Base-by-base conservation (phyloP, 208 protist genomes). In the Borovskyia barvae region DNA sequence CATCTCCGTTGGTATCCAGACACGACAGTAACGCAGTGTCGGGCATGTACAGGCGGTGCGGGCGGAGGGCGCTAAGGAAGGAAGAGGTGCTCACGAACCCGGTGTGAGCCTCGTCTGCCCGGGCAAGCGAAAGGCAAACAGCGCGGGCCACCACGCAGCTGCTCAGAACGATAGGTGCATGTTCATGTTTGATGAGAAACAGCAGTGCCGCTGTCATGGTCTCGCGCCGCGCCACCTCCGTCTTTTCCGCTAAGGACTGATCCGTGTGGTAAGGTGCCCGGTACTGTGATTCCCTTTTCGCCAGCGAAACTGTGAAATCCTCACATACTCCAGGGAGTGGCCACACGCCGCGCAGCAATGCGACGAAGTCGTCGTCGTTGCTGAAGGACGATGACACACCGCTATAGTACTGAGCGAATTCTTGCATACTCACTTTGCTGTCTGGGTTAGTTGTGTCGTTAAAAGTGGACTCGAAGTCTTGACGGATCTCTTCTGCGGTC, bases 321-420 rank as follows among this genome's bases (percentile, higher is more conserved):
- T 41, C 39, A 14, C 59, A 22, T 28, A 71, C 70, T 6, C 67
- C 69, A 1, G 58, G 65, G 37, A 84, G 11, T 32, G 65, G 61
- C 87, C 88, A 94, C 43, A 85, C 66, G 7, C 85, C 82, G 6
- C 77, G 69, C 32, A 92, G 50, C 0, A 87, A 33, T 5, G 71
- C 67, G 9, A 87, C 56, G 53, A 93, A 96, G 6, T 25, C 32
- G 17, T 77, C 66, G 56, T 96, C 90, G 52, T 81, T 65, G 48
- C 48, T 63, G 63, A 56, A 78, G 5, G 66, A 30, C 11, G 60
- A 65, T 14, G 82, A 85, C 4, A 96, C 60, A 19, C 81, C 85
- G 8, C 72, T 62, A 66, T 85, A 92, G 66, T 93, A 93, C 75
- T 96, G 69, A 54, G 84, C 65, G 40, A 93, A 93, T 65, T 96